phyloP scores from a whole-genome alignment of 331 rosid genomes.

The Malus hybrid region DNA sequence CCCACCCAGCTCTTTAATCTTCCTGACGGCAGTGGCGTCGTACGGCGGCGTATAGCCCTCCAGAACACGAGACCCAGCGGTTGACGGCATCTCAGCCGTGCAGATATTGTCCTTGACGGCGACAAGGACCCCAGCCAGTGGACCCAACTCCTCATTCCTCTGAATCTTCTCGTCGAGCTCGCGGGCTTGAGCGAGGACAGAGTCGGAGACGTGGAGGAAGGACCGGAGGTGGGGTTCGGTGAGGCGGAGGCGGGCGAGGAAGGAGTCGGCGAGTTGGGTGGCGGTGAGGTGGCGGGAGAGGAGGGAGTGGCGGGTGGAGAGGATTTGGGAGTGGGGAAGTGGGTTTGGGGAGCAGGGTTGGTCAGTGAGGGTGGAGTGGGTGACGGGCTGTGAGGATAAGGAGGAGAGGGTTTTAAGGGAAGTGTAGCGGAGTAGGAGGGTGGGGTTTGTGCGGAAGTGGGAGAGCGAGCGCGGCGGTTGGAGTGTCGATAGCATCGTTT shows the following conservation, averaged over 20 bases:
- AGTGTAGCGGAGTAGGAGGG: slow-evolving; percentile 25
- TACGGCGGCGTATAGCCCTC: slow-evolving; percentile 74
- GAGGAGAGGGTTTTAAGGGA: slow-evolving; percentile 23
- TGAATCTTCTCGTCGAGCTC: slow-evolving; percentile 41
- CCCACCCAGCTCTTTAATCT: slow-evolving; percentile 65
- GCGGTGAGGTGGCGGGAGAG: slow-evolving; percentile 64
- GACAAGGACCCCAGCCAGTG: slow-evolving; percentile 76
- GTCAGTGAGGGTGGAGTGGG: slow-evolving; percentile 35
- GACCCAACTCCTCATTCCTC: slow-evolving; percentile 59
- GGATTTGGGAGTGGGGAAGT: slow-evolving; percentile 57
- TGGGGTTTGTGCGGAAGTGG: slow-evolving; percentile 36
- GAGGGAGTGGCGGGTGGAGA: slow-evolving; percentile 66
- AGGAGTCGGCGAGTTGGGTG: slow-evolving; percentile 48
- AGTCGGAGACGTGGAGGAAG: slow-evolving; percentile 71
- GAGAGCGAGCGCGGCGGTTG: slow-evolving; percentile 73
- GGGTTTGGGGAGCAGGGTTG: slow-evolving; percentile 25
- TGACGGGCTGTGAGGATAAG: slow-evolving; percentile 35
- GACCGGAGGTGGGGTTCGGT: slow-evolving; percentile 70
- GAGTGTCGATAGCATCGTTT: slow-evolving; percentile 54
- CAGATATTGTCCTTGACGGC: slow-evolving; percentile 89
- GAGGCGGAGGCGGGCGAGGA: slow-evolving; percentile 59
- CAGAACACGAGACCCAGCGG: slow-evolving; percentile 73
- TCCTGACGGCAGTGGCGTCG: slow-evolving; percentile 83
- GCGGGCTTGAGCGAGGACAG: slow-evolving; percentile 41
- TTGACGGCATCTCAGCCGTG: slow-evolving; percentile 83